Percentiles rank a stretch among this genome's conserved stretches.
Conservation (phyloP, 2,329 filamentous ascomycete genomes). For the Curvularia sp. region DNA sequence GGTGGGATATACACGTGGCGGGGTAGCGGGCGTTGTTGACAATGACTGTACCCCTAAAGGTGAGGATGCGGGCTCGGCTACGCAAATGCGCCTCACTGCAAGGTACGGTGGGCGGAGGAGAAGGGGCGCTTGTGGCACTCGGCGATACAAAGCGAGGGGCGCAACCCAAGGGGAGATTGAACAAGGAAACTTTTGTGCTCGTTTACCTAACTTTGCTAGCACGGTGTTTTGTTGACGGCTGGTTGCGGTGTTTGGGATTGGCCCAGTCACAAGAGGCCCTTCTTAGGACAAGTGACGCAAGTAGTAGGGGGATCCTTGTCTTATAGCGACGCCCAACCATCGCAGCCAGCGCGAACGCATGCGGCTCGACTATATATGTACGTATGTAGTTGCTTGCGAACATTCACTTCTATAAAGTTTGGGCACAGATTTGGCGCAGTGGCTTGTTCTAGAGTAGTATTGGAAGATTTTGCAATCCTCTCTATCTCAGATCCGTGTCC, state of each 20-base stretch:
- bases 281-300: slow-evolving; percentile 8
- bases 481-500: background rate
- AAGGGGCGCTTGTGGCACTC: slow-evolving; percentile 18
- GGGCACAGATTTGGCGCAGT: background rate
- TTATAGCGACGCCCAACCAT: background rate
- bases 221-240: slow-evolving; percentile 23
- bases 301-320: slow-evolving; percentile 16
- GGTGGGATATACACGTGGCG: slow-evolving; percentile 12
- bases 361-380: background rate
- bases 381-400: background rate
- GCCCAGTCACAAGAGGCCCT: slow-evolving; percentile 7
- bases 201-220: background rate
- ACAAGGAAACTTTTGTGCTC: slow-evolving; percentile 2
- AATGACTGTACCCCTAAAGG: slow-evolving; percentile 16
- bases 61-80: slow-evolving; percentile 31
- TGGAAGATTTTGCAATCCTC: background rate
- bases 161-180: slow-evolving; percentile 1
- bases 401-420: background rate
- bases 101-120: slow-evolving; percentile 11
- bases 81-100: slow-evolving; percentile 28
- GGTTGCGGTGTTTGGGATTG: slow-evolving; percentile 13
- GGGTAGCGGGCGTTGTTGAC: slow-evolving; percentile 19
- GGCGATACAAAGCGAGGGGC: slow-evolving; percentile 10
- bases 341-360: background rate
- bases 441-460: background rate